Percentiles rank a stretch among this genome's conserved stretches.
Evolutionary conservation across 2,329 filamentous ascomycete species (phyloP).

Genomic region (Dactylonectria macrodidyma): DNA sequence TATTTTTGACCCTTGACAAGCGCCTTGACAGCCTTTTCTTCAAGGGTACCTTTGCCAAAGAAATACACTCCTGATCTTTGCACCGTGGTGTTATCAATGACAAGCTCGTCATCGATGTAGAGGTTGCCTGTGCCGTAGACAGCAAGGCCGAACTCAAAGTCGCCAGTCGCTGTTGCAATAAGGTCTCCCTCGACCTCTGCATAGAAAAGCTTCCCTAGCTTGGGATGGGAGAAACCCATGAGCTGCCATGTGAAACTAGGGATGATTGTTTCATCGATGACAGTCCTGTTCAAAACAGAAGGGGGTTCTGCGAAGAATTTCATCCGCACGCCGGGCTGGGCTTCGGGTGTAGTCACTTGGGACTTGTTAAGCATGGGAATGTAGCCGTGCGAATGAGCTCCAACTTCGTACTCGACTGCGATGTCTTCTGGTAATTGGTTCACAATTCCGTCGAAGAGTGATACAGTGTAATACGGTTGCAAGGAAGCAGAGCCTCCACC

Average conservation of each 20-base stretch:
- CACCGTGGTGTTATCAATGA: slow-evolving; percentile 49
- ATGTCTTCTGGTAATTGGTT: slow-evolving; percentile 6
- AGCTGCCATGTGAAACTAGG: slow-evolving; percentile 20
- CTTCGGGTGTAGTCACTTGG: too few species aligned
- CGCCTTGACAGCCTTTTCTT: slow-evolving; percentile 42
- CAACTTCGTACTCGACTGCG: too few species aligned
- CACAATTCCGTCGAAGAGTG: slow-evolving; percentile 48
- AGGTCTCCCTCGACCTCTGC: slow-evolving; percentile 41
- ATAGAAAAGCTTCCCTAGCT: slow-evolving; percentile 38
- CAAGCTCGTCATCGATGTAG: slow-evolving; percentile 50
- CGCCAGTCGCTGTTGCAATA: slow-evolving; percentile 32
- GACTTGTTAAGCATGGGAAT: too few species aligned
- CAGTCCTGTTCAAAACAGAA: too few species aligned
- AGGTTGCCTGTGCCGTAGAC: slow-evolving; percentile 51
- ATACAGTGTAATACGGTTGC: slow-evolving; percentile 49
- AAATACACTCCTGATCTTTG: slow-evolving; percentile 53
- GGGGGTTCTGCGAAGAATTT: too few species aligned
- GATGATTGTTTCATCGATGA: too few species aligned
- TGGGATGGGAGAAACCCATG: slow-evolving; percentile 43
- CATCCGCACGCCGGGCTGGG: too few species aligned
- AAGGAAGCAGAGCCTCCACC: slow-evolving; percentile 52
- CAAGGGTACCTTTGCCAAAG: slow-evolving; percentile 51
- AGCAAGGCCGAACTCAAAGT: slow-evolving; percentile 52
- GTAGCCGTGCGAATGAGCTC: too few species aligned
- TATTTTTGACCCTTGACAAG: slow-evolving; percentile 31